phyloP scores from a whole-genome alignment of 2,329 filamentous ascomycete species.

The Paecilomyces formosus region DNA sequence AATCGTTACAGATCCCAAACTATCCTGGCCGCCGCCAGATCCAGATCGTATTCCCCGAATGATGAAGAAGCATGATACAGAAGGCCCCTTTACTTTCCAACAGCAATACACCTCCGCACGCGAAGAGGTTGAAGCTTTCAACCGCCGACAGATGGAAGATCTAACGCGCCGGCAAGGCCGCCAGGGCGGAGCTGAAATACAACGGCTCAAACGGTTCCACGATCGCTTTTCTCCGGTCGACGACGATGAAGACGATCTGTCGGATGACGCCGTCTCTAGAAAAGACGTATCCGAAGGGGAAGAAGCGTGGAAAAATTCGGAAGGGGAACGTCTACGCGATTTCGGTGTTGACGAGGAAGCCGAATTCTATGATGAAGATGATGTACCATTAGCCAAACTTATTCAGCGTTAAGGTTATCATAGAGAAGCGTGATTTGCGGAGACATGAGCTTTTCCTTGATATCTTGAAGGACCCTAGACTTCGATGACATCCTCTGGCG shows the following conservation, averaged over 20 bases:
- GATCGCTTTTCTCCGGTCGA: constrained; percentile 23
- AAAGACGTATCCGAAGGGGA: constrained; percentile 39
- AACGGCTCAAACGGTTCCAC: constrained; percentile 35
- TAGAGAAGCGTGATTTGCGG: neutral
- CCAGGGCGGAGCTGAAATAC: constrained; percentile 25
- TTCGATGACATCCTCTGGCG: no score
- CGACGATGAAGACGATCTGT: constrained; percentile 9
- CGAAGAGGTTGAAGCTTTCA: constrained; percentile 47
- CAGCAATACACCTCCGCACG: constrained; percentile 24
- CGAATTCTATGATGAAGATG: constrained; percentile 58
- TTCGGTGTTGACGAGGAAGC: constrained; percentile 59
- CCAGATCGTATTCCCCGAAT: constrained; percentile 41
- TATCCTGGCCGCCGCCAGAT: constrained; percentile 43
- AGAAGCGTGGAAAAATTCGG: constrained; percentile 55
- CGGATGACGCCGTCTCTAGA: constrained; percentile 11
- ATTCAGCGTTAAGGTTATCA: neutral
- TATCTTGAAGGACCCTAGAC: neutral
- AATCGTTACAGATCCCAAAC: constrained; percentile 21
- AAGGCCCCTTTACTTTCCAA: constrained; percentile 17
- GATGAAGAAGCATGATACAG: constrained; percentile 8
- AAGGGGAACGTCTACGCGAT: constrained; percentile 55
- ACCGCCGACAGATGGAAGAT: constrained; percentile 47
- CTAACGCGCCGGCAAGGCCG: constrained; percentile 36
- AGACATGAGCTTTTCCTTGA: neutral
- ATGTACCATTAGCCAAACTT: constrained; percentile 44